phyloP scores from a whole-genome alignment of 768 basidiomycete genomes.

The Boletellus sp. region DNA sequence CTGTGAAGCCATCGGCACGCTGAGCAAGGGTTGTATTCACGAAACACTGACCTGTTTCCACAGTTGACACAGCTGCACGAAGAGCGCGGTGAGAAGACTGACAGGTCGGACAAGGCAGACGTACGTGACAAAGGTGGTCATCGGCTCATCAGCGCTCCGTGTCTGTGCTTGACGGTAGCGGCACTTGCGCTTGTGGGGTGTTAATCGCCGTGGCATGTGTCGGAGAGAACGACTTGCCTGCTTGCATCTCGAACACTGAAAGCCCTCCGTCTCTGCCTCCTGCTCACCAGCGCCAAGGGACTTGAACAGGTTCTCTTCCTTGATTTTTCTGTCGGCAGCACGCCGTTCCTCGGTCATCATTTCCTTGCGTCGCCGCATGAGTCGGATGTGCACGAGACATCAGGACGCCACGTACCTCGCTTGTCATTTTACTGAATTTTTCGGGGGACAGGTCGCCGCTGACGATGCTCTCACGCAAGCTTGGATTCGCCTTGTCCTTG shows the following conservation, averaged over 20 bases:
- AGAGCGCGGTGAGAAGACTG: neutral
- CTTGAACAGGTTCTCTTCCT: constrained; percentile 84
- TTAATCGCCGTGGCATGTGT: neutral
- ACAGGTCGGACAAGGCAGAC: constrained; percentile 17
- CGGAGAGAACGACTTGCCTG: constrained; percentile 46
- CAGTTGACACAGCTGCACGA: constrained; percentile 59
- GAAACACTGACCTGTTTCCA: constrained; percentile 47
- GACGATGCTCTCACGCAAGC: constrained; percentile 78
- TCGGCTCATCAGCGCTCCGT: constrained; percentile 95
- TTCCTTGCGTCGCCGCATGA: constrained; percentile 49
- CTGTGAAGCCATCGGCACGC: constrained; percentile 25
- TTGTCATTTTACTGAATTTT: constrained; percentile 75
- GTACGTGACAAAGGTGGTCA: constrained; percentile 95
- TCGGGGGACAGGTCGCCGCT: constrained; percentile 71
- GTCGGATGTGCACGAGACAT: neutral
- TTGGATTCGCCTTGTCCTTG: constrained; percentile 93
- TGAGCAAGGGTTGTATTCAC: neutral
- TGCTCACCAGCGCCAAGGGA: constrained; percentile 86
- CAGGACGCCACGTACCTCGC: constrained; percentile 47
- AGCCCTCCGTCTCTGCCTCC: constrained; percentile 94
- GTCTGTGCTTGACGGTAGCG: constrained; percentile 96
- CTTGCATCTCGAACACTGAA: constrained; percentile 95
- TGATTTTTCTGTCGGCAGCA: constrained; percentile 76
- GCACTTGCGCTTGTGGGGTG: constrained; percentile 61
- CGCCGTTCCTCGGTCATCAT: constrained; percentile 95